Evolutionary conservation across 2,329 filamentous ascomycete genomes (phyloP), one percentile per base, ranked within the genome.

Genomic region (Lachnellula willkommii): DNA sequence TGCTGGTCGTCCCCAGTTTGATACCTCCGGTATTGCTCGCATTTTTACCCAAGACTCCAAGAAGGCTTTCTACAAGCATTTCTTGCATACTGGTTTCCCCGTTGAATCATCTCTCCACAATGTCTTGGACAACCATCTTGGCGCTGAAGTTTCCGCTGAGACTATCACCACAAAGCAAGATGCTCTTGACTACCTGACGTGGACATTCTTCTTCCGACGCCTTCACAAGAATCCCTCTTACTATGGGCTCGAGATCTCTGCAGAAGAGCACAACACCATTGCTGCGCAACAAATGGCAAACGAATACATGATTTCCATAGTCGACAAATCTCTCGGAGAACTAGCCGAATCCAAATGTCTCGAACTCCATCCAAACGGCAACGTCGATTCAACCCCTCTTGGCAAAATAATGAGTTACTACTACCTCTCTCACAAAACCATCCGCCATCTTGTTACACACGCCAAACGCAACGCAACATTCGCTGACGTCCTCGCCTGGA

Each of bases 321-420:
- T 99, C 6, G 89, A 93, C 68, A 88, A 86, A 57, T 95, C 93
- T 0, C 80, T 99, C 8, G 77, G 77, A 24, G 91, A 95, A 68
- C 81, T 99, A 4, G 87, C 87, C 1, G 81, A 88, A 60, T 97
- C 92, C 2, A 87, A 86, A 53, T 99, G 94, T 74, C 84, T 96
- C 15, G 80, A 86, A 17, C 79, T 95, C 3, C 88, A 90, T 66
- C 85, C 87, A 46, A 96, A 94, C 62, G 93, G 93, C 45, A 88
- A 96, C 64, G 85, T 99, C 28, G 89, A 96, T 64, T 78, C 93
- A 0, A 97, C 94, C 0, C 87, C 93, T 0, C 80, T 97, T 6
- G 94, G 94, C 66, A 96, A 96, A 76, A 97, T 99, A 68, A 96
- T 97, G 90, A 95, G 89, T 71, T 99, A 97, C 78, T 99, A 99